phyloP scores from a whole-genome alignment of 2,329 filamentous ascomycete species.

The Plenodomus tracheiphilus region DNA sequence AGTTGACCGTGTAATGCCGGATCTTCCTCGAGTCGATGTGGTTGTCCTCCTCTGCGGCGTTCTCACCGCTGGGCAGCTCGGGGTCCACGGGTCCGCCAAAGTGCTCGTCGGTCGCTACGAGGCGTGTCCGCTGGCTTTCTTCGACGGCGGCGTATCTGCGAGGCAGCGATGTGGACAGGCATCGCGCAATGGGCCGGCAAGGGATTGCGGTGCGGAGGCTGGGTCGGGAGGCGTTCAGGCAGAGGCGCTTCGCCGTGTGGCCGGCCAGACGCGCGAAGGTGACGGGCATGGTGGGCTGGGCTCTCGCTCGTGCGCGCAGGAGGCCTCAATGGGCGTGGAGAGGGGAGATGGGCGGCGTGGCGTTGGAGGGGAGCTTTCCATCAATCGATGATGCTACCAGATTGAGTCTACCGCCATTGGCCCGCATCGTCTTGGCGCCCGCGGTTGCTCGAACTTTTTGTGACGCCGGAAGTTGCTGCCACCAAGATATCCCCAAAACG shows the following conservation, averaged over 20 bases:
- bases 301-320: constrained; percentile 34
- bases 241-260: constrained; percentile 70
- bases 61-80: constrained; percentile 50
- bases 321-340: constrained; percentile 41
- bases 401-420: constrained; percentile 35
- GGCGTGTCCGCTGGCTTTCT: constrained; percentile 57
- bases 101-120: constrained; percentile 67
- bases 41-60: constrained; percentile 51
- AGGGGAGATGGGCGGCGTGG: constrained; percentile 37
- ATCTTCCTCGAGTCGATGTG: constrained; percentile 74
- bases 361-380: constrained; percentile 36
- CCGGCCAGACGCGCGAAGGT: constrained; percentile 73
- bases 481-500: constrained; percentile 21
- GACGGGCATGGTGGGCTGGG: constrained; percentile 63
- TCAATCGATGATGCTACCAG: constrained; percentile 33
- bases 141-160: constrained; percentile 65
- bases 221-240: constrained; percentile 56
- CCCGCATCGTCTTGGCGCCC: constrained; percentile 30
- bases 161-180: constrained; percentile 67
- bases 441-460: constrained; percentile 29
- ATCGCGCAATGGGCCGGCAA: constrained; percentile 56
- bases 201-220: constrained; percentile 43
- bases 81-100: constrained; percentile 58
- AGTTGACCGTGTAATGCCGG: constrained; percentile 99
- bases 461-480: constrained; percentile 11